phyloP scores from a whole-genome alignment of 805 yeast genomes.

The Candida tammaniensis region DNA sequence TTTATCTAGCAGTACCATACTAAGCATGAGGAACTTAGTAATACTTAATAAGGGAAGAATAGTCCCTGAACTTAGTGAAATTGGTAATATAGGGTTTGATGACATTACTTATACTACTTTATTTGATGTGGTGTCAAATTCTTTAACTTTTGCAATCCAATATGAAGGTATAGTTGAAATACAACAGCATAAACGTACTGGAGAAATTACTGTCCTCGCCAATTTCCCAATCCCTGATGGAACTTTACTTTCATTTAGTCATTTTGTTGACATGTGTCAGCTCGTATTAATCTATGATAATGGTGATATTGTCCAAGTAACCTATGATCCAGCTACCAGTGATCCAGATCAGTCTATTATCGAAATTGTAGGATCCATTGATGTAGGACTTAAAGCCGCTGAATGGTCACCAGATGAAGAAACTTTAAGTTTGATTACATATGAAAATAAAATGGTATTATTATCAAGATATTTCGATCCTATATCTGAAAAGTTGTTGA shows the following conservation, averaged over 20 bases:
- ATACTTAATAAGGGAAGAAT: slow-evolving; percentile 55
- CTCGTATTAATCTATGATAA: slow-evolving; percentile 62
- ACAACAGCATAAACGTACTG: slow-evolving; percentile 70
- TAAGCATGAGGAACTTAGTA: slow-evolving; percentile 48
- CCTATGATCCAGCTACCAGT: slow-evolving; percentile 46
- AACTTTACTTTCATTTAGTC: slow-evolving; percentile 53
- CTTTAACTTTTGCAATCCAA: slow-evolving; percentile 63
- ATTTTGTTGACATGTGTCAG: slow-evolving; percentile 67
- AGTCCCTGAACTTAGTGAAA: slow-evolving; percentile 46
- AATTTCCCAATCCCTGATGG: slow-evolving; percentile 50
- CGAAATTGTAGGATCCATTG: slow-evolving; percentile 83
- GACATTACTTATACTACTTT: slow-evolving; percentile 34
- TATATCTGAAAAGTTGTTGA: slow-evolving; percentile 59
- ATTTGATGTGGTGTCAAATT: slow-evolving; percentile 74
- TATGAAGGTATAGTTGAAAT: slow-evolving; percentile 64
- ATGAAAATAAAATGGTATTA: slow-evolving; percentile 56
- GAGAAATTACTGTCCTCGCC: slow-evolving; percentile 56
- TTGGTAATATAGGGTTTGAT: slow-evolving; percentile 23
- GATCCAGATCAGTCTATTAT: slow-evolving; percentile 56
- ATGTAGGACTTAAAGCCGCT: slow-evolving; percentile 69
- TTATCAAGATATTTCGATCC: slow-evolving; percentile 80
- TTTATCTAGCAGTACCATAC: too few relatives aligned
- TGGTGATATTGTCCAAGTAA: slow-evolving; percentile 75
- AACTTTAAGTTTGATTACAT: slow-evolving; percentile 66
- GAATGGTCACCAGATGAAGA: slow-evolving; percentile 93